Evolutionary conservation across 2,329 filamentous ascomycete genomes (phyloP), one percentile per base, ranked within the genome.

Genomic region (Epichloe festucae): DNA sequence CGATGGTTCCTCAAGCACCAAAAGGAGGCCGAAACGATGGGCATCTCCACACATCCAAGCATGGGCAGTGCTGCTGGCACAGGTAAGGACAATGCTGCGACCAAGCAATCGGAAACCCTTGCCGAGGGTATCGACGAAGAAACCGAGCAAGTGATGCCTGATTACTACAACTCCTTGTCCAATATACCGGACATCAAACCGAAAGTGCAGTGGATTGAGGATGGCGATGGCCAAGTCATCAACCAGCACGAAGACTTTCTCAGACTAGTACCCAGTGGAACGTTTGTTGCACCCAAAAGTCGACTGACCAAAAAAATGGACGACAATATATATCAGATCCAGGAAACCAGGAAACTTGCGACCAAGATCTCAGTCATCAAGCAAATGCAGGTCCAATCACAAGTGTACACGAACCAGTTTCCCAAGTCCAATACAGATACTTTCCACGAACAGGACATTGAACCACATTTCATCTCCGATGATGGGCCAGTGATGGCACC

Each of bases 331-430:
- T 81, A 82, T 54, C 90, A 96, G 64, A 90, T 98, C 77, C 93
- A 98, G 66, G 91, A 97, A 62, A 98, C 93, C 0, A 79, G 93
- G 59, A 97, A 96, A 65, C 78, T 98, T 34, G 95, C 89, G 61
- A 89, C 89, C 11, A 98, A 97, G 70, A 95, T 98, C 65, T 85
- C 88, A 47, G 89, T 98, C 55, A 93, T 98, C 65, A 98, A 97
- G 72, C 93, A 98, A 71, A 98, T 98, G 93, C 93, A 98, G 70
- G 81, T 97, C 50, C 93, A 98, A 67, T 88, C 89, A 49, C 93
- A 96, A 78, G 87, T 95, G 64, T 98, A 98, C 65, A 87, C 90
- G 62, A 98, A 98, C 63, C 93, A 98, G 66, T 98, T 98, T 61
- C 89, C 91, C 57, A 96, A 95, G 69, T 95, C 95, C 63, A 88